Evolutionary conservation across 768 basidiomycete genomes (phyloP), one percentile per base, ranked within the genome.

Genomic region (Cantharellus cinnabarinus): DNA sequence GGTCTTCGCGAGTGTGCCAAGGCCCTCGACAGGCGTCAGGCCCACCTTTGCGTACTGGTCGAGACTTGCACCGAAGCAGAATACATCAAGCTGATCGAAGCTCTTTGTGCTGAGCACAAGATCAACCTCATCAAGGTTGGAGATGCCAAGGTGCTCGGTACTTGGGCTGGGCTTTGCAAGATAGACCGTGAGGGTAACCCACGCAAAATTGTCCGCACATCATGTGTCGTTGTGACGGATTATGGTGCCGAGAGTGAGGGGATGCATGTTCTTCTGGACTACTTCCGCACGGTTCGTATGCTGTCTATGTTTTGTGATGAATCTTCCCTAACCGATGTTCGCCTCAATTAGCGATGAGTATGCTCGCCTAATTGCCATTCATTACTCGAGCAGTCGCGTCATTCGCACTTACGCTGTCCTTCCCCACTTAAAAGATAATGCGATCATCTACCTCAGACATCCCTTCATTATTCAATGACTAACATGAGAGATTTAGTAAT

Each of bases 81-180:
- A 75, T 98, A 99, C 79, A 88, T 95, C 81, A 98, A 97, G 78
- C 89, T 99, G 76, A 95, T 99, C 66, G 93, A 97, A 76, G 94
- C 94, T 56, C 89, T 99, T 70, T 98, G 94, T 71, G 86, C 89
- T 63, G 91, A 95, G 76, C 93, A 98, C 82, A 94, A 93, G 74
- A 97, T 98, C 76, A 90, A 91, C 78, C 76, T 99, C 64, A 97
- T 99, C 88, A 98, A 97, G 76, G 89, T 93, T 65, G 88, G 88
- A 67, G 94, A 98, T 72, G 85, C 89, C 68, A 99, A 99, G 76
- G 81, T 94, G 64, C 85, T 99, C 68, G 94, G 94, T 41, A 89
- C 85, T 65, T 98, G 94, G 94, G 91, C 89, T 66, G 93, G 94
- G 68, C 80, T 99, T 63, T 97, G 94, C 84, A 99, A 99, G 79